Percentiles rank a stretch among this genome's conserved stretches.
These are phyloP conservation scores for Angomonas desouzai DNA, from an alignment of 208 protist species.

Conservation along the genomic window DNA sequence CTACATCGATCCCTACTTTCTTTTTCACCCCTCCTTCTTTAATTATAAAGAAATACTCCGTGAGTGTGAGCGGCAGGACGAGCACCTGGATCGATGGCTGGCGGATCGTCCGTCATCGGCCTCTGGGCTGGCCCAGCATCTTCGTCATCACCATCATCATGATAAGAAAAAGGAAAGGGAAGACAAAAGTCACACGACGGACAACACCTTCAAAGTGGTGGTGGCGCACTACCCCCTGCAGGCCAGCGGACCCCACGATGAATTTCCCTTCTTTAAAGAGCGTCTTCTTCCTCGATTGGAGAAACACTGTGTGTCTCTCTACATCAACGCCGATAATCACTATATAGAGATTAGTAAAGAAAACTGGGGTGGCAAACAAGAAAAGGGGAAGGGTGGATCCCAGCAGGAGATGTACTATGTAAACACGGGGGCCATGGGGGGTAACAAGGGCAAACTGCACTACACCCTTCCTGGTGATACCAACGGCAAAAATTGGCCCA, in stretches of 20 bases:
- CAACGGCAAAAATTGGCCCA: not conserved
- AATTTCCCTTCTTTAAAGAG: not conserved
- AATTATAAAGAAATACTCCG: not conserved
- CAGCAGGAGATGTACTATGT: not conserved
- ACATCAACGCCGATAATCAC: conserved; percentile 8
- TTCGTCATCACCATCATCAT: not conserved
- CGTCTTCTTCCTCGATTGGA: not conserved
- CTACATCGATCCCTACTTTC: not conserved
- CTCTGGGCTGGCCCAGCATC: not conserved
- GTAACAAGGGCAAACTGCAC: conserved; percentile 7
- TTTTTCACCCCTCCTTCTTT: not conserved
- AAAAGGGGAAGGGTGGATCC: not conserved
- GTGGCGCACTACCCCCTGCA: not conserved
- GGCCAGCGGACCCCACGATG: conserved; percentile 4
- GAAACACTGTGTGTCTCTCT: not conserved
- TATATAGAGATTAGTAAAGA: conserved; percentile 4
- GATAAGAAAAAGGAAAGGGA: not conserved
- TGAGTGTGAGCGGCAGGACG: not conserved
- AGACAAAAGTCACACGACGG: not conserved
- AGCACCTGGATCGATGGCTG: not conserved
- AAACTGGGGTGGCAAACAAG: not conserved
- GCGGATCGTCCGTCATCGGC: not conserved
- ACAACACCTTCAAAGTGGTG: conserved; percentile 3
- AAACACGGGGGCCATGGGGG: conserved; percentile 1
- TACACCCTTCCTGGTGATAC: conserved; percentile 1